Base-by-base conservation (phyloP, 192 early-diverging fungal species). In the Coemansia asiatica region DNA sequence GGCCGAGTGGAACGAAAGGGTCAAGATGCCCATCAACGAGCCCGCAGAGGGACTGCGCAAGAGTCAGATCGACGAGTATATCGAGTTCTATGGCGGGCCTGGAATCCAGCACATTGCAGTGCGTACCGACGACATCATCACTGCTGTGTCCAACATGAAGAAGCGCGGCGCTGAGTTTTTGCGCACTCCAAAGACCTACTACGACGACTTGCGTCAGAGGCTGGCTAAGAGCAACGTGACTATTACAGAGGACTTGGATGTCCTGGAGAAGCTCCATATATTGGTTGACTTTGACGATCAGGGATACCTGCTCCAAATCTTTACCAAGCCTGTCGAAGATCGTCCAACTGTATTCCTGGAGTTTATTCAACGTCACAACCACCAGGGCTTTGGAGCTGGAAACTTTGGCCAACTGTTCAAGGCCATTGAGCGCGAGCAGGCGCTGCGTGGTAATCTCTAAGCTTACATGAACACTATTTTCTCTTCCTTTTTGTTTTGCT, bases 21-120 rank as follows among this genome's bases (percentile, higher is more conserved):
- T 98, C 83, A 97, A 97, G 83, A 94, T 97, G 89, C 95, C 95
- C 58, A 92, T 98, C 81, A 97, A 97, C 75, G 96, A 98, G 85
- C 96, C 96, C 6, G 96, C 96, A 13, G 57, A 78, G 60, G 96
- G 96, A 7, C 87, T 90, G 72, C 93, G 92, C 81, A 97, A 95
- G 84, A 94, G 91, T 31, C 95, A 98, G 86, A 96, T 97, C 65
- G 90, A 97, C 67, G 72, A 84, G 63, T 83, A 80, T 55, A 76
- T 83, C 44, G 82, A 83, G 67, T 83, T 76, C 25, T 76, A 83
- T 54, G 87, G 85, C 61, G 87, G 90, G 23, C 87, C 91, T 28
- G 90, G 92, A 63, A 88, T 92, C 71, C 91, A 94, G 78, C 96
- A 97, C 81, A 96, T 98, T 83, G 96, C 96, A 46, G 84, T 98